phyloP scores from a whole-genome alignment of 1,284 basidiomycete species.

The Melampsora larici-populina region DNA sequence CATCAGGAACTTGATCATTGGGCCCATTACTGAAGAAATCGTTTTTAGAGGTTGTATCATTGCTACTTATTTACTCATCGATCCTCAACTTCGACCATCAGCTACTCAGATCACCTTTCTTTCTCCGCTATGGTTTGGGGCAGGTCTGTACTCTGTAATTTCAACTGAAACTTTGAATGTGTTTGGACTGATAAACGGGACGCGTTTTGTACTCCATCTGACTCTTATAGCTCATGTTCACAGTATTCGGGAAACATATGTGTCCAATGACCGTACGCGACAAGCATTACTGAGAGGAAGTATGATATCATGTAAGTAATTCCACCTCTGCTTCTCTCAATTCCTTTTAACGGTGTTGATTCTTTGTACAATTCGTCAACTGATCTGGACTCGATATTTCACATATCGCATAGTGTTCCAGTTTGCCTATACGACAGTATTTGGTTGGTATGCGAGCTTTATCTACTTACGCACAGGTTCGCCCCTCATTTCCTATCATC shows the following conservation, averaged over 20 bases:
- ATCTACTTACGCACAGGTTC: slow-evolving; percentile 76
- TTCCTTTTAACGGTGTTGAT: too few relatives aligned
- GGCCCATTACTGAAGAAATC: slow-evolving; percentile 85
- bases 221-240: slow-evolving; percentile 74
- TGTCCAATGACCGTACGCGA: slow-evolving; percentile 64
- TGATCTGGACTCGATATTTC: too few relatives aligned
- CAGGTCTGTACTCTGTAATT: slow-evolving; percentile 50
- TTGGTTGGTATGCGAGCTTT: too few relatives aligned
- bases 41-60: slow-evolving; percentile 85
- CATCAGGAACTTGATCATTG: slow-evolving; percentile 63
- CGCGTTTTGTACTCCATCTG: too few relatives aligned
- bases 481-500: slow-evolving; percentile 48
- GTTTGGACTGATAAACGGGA: too few relatives aligned
- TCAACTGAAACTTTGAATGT: too few relatives aligned
- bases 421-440: slow-evolving; percentile 37
- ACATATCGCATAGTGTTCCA: slow-evolving; percentile 11
- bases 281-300: slow-evolving; percentile 3
- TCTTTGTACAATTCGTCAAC: too few relatives aligned
- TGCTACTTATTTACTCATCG: slow-evolving; percentile 67
- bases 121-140: slow-evolving; percentile 80
- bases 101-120: slow-evolving; percentile 66
- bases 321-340: neutral
- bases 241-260: slow-evolving; percentile 80
- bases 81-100: slow-evolving; percentile 56
- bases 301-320: neutral